Base-by-base conservation (phyloP, 139 green algal genomes). In the Deuterostichococcus epilithicus region DNA sequence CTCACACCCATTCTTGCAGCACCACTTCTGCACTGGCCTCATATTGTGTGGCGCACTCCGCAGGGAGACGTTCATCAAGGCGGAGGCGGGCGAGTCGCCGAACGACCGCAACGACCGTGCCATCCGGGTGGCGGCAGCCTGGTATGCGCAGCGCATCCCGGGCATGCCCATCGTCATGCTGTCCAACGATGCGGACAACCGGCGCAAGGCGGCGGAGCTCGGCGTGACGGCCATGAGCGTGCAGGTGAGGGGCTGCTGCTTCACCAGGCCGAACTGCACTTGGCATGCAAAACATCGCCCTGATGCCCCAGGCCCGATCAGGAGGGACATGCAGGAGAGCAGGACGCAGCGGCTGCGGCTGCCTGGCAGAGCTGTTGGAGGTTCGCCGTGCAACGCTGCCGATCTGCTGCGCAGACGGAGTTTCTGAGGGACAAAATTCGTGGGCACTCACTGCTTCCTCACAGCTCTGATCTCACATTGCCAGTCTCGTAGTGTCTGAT, bases 71-170 rank as follows among this genome's bases (percentile, higher is more conserved):
- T 93, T 90, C 68, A 82, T 95, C 23, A 86, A 85, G 74, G 73
- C 81, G 37, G 75, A 87, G 23, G 52, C 82, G 0, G 89, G 90
- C 20, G 96, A 99, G 86, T 88, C 75, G 2, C 88, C 91, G 38
- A 99, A 99, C 78, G 96, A 99, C 88, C 84, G 95, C n/a, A 99
- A 99, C 81, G 96, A 99, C 86, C 83, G 95, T n/a, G 95, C 95
- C 34, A 97, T 99, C n/a, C 83, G 95, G 0, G 85, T 92, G 10
- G 94, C 86, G 22, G 87, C 91, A 0, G 76, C 80, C 30, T 98
- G 92, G 93, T 98, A 94, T 60, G 15, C 33, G 13, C 42, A 60
- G 37, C 81, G 81, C 4, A 47, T 91, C 22, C 78, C 76, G 0
- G 52, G 42, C 28, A 84, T 87, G 84, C 77, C 79, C 8, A 79